Conservation (phyloP, 1,139 yeast species). For the Yamadazyma sp. region DNA sequence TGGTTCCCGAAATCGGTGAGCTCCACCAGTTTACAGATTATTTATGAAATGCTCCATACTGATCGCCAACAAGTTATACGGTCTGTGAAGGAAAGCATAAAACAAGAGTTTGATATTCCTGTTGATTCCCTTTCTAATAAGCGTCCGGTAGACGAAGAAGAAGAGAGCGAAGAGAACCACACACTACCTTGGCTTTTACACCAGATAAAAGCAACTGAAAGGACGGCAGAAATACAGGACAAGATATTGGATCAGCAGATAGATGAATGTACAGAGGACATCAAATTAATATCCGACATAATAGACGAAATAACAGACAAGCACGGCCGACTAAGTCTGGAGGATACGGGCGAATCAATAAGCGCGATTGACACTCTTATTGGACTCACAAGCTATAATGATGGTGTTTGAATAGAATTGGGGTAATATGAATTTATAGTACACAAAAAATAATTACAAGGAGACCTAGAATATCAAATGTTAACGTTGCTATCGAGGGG, state of each 20-base stretch:
- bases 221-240: constrained; percentile 12
- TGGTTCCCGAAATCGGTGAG: constrained; percentile 19
- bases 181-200: constrained; percentile 12
- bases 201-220: constrained; percentile 16
- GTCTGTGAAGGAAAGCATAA: constrained; percentile 18
- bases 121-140: constrained; percentile 12
- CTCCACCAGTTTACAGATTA: constrained; percentile 11
- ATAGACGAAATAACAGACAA: constrained; percentile 7
- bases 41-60: constrained; percentile 8
- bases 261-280: constrained; percentile 16
- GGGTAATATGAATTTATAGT: background rate
- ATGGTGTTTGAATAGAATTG: background rate
- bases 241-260: constrained; percentile 17
- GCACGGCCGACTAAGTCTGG: background rate
- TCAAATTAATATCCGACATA: constrained; percentile 12
- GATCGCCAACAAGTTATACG: constrained; percentile 20
- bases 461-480: background rate
- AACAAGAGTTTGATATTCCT: constrained; percentile 25
- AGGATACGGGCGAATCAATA: background rate
- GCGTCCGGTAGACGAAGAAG: constrained; percentile 1
- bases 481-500: background rate
- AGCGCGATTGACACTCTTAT: constrained; percentile 1
- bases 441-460: background rate
- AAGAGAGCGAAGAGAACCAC: constrained; percentile 3
- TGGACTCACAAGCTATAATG: background rate